phyloP scores from a whole-genome alignment of 805 yeast species.

The Monosporozyma solicola region DNA sequence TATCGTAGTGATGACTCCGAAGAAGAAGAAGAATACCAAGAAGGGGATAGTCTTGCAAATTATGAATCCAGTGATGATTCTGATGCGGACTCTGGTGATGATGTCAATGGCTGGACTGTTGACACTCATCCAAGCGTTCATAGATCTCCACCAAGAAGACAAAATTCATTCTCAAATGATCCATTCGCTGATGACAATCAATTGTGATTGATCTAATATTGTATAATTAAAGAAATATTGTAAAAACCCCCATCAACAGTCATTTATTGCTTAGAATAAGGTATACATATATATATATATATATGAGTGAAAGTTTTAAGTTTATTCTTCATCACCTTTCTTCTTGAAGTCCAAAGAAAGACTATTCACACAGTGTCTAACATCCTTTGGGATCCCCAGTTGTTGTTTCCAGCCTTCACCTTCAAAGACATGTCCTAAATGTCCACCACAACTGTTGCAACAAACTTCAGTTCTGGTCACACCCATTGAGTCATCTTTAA shows the following conservation, averaged over 20 bases:
- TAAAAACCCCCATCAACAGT: neutral
- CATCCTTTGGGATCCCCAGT: conserved; percentile 58
- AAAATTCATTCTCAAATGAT: conserved; percentile 3
- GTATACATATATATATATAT: neutral
- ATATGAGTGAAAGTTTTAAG: neutral
- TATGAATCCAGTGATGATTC: conserved; percentile 15
- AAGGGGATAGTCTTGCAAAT: conserved; percentile 32
- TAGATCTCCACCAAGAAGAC: neutral
- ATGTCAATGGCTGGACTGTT: conserved; percentile 3
- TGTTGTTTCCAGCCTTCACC: conserved; percentile 73
- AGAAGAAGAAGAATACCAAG: conserved; percentile 25
- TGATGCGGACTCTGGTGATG: conserved; percentile 12
- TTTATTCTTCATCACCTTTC: conserved; percentile 3
- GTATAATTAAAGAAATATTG: neutral
- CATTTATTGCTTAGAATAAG: neutral
- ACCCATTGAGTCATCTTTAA: conserved; percentile 57
- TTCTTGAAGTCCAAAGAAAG: conserved; percentile 57
- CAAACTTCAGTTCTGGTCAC: conserved; percentile 84
- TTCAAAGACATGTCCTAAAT: conserved; percentile 88
- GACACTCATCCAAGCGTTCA: neutral
- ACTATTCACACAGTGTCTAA: conserved; percentile 91
- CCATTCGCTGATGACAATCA: conserved; percentile 48
- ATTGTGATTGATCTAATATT: neutral
- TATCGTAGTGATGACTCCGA: conserved; percentile 32
- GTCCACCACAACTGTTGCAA: conserved; percentile 85